Evolutionary conservation across 768 basidiomycete species (phyloP).

Genomic region (Tephrocybe sp.): DNA sequence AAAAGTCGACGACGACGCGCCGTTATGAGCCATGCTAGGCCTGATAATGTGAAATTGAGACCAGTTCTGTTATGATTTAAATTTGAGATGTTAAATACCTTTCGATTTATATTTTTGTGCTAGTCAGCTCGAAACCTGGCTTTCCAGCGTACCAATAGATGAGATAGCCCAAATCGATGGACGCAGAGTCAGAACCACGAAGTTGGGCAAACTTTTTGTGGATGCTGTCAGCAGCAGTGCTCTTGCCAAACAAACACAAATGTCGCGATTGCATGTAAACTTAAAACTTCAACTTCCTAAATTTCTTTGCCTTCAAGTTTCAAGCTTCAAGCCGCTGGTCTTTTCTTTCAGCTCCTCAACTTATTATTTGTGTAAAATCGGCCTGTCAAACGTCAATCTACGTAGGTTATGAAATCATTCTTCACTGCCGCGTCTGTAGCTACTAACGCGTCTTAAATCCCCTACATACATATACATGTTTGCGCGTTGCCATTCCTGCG

Average conservation of each 20-base stretch:
- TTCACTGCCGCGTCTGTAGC: no score
- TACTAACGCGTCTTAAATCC: no score
- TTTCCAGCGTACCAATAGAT: neutral
- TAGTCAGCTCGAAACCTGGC: neutral
- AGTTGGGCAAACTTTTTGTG: slow-evolving; percentile 6
- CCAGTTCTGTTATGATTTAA: neutral
- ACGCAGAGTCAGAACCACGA: neutral
- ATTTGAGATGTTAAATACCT: neutral
- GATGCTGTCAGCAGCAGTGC: slow-evolving; percentile 1
- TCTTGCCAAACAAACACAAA: slow-evolving; percentile 1
- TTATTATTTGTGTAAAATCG: no score
- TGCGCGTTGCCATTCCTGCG: no score
- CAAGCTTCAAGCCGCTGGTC: no score
- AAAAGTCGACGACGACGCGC: slow-evolving; percentile 11
- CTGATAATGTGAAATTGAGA: neutral
- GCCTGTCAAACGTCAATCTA: no score
- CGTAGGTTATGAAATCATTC: no score
- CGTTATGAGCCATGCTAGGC: slow-evolving; percentile 7
- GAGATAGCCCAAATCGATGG: slow-evolving; percentile 5
- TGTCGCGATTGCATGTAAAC: neutral
- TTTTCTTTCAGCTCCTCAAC: no score
- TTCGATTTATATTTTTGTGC: neutral
- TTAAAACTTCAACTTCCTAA: no score
- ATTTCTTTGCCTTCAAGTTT: no score
- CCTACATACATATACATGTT: no score